Conservation (phyloP, 768 basidiomycete species). For the Xerocomus brunneocitrinus region DNA sequence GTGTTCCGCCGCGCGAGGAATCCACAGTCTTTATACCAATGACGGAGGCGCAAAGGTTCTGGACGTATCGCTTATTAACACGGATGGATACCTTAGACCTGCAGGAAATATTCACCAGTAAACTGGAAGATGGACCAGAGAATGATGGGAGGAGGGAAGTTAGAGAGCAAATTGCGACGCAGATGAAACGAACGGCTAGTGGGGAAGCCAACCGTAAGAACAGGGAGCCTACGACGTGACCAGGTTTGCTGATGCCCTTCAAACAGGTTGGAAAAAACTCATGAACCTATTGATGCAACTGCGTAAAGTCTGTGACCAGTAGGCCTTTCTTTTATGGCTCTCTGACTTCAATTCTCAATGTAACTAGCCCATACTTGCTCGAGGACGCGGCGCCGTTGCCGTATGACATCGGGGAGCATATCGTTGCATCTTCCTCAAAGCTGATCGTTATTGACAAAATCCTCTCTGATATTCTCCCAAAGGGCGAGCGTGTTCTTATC, state of each 20-base stretch:
- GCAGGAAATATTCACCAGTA: conserved; percentile 41
- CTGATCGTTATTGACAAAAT: conserved; percentile 56
- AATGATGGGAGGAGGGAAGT: conserved; percentile 39
- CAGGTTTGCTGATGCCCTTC: neutral
- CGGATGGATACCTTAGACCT: conserved; percentile 47
- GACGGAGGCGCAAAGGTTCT: conserved; percentile 57
- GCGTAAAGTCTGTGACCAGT: conserved; percentile 69
- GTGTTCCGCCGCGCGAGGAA: conserved; percentile 55
- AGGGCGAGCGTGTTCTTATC: conserved; percentile 60
- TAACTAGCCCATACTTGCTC: conserved; percentile 48
- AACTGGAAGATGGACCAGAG: conserved; percentile 25
- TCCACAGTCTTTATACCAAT: conserved; percentile 53
- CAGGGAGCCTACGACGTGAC: neutral
- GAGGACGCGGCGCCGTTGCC: conserved; percentile 46
- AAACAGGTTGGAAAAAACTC: conserved; percentile 48
- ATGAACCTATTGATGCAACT: conserved; percentile 73
- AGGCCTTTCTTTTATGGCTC: conserved; percentile 13
- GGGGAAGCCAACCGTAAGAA: conserved; percentile 31
- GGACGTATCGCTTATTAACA: conserved; percentile 54
- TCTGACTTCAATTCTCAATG: conserved; percentile 3
- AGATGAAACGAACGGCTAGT: conserved; percentile 32
- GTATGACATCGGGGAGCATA: conserved; percentile 49
- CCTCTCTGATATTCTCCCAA: conserved; percentile 49
- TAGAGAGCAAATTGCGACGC: conserved; percentile 34
- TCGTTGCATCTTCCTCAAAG: conserved; percentile 55